phyloP scores from a whole-genome alignment of 192 early-diverging fungal species.

The Dispira parvispora region DNA sequence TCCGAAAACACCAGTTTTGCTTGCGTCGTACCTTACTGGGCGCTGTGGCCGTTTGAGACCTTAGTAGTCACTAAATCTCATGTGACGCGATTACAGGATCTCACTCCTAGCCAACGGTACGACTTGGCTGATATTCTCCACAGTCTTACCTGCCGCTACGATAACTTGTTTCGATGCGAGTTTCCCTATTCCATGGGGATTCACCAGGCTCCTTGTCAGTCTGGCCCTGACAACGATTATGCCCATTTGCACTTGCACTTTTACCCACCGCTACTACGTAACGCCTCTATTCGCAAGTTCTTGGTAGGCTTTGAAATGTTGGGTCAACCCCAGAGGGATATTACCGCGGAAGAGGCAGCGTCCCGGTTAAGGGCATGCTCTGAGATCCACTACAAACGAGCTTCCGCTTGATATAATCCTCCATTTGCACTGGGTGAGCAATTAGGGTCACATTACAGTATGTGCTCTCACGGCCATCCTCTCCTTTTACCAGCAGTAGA shows the following conservation, averaged over 20 bases:
- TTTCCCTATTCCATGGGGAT: constrained; percentile 98
- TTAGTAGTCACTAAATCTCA: constrained; percentile 63
- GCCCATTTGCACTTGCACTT: constrained; percentile 86
- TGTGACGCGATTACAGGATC: constrained; percentile 30
- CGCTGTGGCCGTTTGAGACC: constrained; percentile 91
- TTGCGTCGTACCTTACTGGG: constrained; percentile 89
- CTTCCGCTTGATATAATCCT: neutral
- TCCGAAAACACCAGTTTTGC: constrained; percentile 66
- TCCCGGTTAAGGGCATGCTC: constrained; percentile 42
- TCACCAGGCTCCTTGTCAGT: constrained; percentile 66
- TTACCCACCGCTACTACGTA: constrained; percentile 86
- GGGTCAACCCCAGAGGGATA: constrained; percentile 82
- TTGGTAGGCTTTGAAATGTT: constrained; percentile 94
- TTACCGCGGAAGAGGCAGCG: constrained; percentile 89
- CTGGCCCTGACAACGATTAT: constrained; percentile 25
- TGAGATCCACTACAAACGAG: constrained; percentile 36
- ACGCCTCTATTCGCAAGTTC: constrained; percentile 84
- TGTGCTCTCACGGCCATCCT: too few species aligned
- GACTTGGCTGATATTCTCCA: constrained; percentile 65
- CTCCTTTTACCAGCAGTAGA: too few species aligned
- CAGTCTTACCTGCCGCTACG: constrained; percentile 69
- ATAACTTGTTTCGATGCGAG: constrained; percentile 76
- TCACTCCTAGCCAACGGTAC: constrained; percentile 28
- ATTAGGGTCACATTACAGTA: too few species aligned
- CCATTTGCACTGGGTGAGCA: too few species aligned